A percentile compares a stretch with the other conserved stretches of the same genome.
phyloP scores from a whole-genome alignment of 2,329 filamentous ascomycete species.

The Clarireedia monteithiana region DNA sequence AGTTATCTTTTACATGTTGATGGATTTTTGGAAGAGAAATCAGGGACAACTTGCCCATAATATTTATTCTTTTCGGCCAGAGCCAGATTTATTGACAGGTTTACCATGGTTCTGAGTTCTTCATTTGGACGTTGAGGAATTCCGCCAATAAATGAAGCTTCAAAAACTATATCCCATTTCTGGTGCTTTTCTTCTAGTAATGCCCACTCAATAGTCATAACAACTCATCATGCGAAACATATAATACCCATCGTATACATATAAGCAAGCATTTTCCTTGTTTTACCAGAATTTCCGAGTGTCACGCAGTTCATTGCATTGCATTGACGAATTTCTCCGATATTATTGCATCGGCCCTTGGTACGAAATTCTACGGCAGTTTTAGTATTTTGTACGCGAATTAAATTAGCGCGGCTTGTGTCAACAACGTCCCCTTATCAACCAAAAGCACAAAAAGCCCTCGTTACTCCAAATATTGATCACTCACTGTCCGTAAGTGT shows the following conservation, averaged over 20 bases:
- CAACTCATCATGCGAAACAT: too few relatives aligned
- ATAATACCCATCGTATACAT: too few relatives aligned
- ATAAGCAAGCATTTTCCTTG: too few relatives aligned
- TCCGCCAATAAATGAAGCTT: too few relatives aligned
- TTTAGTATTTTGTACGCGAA: conserved; percentile 14
- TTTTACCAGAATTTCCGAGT: too few relatives aligned
- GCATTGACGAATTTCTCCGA: conserved; percentile 14
- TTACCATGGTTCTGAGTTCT: not conserved
- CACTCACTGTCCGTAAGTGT: not conserved
- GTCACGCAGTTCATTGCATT: conserved; percentile 17
- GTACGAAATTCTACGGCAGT: too few relatives aligned
- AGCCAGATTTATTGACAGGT: too few relatives aligned
- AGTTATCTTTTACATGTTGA: conserved; percentile 3
- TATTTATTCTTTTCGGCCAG: too few relatives aligned
- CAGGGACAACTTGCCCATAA: too few relatives aligned
- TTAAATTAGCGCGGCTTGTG: conserved; percentile 18
- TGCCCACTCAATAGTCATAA: too few relatives aligned
- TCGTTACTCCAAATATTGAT: conserved; percentile 8
- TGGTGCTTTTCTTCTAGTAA: too few relatives aligned
- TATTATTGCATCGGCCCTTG: conserved; percentile 11
- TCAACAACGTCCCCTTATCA: conserved; percentile 27
- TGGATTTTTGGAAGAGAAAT: not conserved
- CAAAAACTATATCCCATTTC: too few relatives aligned
- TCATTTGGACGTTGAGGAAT: not conserved
- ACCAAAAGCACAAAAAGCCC: conserved; percentile 7